phyloP scores from a whole-genome alignment of 306 rosid species.

The Sophora flavescens region DNA sequence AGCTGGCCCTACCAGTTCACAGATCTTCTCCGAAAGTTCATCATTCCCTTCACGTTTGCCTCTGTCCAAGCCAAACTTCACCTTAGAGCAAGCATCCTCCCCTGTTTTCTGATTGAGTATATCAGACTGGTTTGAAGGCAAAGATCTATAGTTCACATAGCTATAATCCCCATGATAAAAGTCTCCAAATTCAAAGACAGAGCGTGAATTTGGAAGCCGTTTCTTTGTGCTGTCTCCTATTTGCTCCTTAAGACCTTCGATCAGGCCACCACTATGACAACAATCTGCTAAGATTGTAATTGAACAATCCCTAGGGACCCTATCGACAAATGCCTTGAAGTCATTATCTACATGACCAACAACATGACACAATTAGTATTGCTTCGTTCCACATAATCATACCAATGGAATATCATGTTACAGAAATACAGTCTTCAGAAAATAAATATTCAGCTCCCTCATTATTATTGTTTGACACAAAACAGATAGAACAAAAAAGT shows the following conservation, averaged over 20 bases:
- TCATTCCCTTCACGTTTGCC: not conserved
- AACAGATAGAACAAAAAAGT: too few species aligned
- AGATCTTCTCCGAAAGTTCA: too few species aligned
- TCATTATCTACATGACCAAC: slow-evolving; percentile 60
- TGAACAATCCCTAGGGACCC: slow-evolving; percentile 62
- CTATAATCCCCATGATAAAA: slow-evolving; percentile 42
- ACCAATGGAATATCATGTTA: not conserved
- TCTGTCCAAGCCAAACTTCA: slow-evolving; percentile 62
- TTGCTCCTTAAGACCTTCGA: slow-evolving; percentile 72
- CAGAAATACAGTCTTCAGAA: too few species aligned
- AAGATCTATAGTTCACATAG: slow-evolving; percentile 55
- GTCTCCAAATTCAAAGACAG: too few species aligned
- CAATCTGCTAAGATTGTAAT: slow-evolving; percentile 82
- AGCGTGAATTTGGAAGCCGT: too few species aligned
- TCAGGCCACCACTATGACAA: slow-evolving; percentile 88
- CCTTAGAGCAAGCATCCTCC: slow-evolving; percentile 80
- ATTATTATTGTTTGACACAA: too few species aligned
- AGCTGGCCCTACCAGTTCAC: slow-evolving; percentile 50
- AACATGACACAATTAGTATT: not conserved
- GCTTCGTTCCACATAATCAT: not conserved
- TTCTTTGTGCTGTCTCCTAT: slow-evolving; percentile 71
- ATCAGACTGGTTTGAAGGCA: slow-evolving; percentile 73
- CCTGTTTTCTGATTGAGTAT: slow-evolving; percentile 80
- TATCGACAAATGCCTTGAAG: slow-evolving; percentile 66
- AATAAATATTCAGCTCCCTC: too few species aligned